Evolutionary conservation across 768 basidiomycete species (phyloP), one percentile per base, ranked within the genome.

Genomic region (Boletus huronensis): DNA sequence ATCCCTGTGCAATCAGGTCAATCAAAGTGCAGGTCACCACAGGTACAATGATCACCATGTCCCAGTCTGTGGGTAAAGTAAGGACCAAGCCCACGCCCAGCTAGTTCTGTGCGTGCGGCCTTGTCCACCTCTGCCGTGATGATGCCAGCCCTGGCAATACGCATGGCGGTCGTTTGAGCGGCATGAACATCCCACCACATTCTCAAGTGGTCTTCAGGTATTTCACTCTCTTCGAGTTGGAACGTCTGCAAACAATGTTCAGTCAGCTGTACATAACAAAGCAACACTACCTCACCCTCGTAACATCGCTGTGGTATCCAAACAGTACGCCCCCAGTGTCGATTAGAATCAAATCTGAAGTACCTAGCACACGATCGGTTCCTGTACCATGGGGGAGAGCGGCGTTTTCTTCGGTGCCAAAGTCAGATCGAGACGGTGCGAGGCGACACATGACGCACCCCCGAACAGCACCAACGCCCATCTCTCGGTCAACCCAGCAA

Each of bases 1-100:
- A 95, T 93, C 2, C 90, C 91, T 89, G 50, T 32, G 19, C n/a
- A 23, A 42, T 51, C 51, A 59, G 21, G 43, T 65, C 32, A 55
- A 56, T 50, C 53, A 58, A 53, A 53, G 56, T 52, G 31, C 47
- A 63, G 50, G 14, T 58, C 16, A 48, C 25, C 39, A 34, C 41
- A 54, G 50, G 46, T n/a, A 47, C 47, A 5, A 46, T 6, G 29
- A 67, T 77, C 42, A 88, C 88, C 89, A 59, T 91, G 88, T 10
- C 90, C 90, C 3, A 93, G 74, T 45, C 90, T 75, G 69, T 93
- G 93, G 0, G 90, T 90, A 64, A 94, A 93, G 65, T 83, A 84
- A 47, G 71, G 54, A 7, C 75, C 82, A 43, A 82, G 77, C 10
- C 80, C 79, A 3, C 61, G 67, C 3, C 47, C 54, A 34, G 64